These are phyloP conservation scores for Coemansia umbellata DNA, from an alignment of 192 early-diverging fungal genomes.

Conservation along the genomic window DNA sequence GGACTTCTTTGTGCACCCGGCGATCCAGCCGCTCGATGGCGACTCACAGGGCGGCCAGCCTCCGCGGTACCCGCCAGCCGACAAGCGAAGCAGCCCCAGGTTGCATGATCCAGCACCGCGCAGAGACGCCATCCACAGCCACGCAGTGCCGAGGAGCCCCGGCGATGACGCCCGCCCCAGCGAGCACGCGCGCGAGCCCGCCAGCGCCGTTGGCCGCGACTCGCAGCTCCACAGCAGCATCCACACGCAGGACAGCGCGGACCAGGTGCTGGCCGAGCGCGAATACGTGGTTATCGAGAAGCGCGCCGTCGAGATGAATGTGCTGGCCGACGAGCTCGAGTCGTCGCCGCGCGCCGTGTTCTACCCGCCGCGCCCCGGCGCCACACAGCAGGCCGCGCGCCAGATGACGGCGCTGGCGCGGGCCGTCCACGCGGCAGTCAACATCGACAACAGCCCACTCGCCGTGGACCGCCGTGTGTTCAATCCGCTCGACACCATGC, in stretches of 20 bases:
- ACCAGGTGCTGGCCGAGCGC: conserved; percentile 58
- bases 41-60: neutral
- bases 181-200: neutral
- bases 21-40: conserved; percentile 28
- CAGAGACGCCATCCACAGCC: conserved; percentile 17
- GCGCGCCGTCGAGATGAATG: conserved; percentile 67
- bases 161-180: neutral
- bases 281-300: conserved; percentile 78
- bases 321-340: conserved; percentile 64
- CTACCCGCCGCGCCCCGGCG: conserved; percentile 40
- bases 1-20: conserved; percentile 87
- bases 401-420: conserved; percentile 50
- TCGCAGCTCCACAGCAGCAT: neutral
- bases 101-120: neutral
- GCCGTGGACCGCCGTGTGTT: conserved; percentile 14
- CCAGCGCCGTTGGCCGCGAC: neutral
- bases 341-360: conserved; percentile 45
- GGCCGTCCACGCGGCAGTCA: conserved; percentile 36
- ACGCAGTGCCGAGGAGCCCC: too few relatives aligned
- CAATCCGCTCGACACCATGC: conserved; percentile 31
- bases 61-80: too few relatives aligned
- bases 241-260: conserved; percentile 6
- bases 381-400: conserved; percentile 37
- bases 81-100: too few relatives aligned
- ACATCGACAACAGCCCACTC: neutral